These are phyloP conservation scores for Aquilaria sinensis DNA, from an alignment of 345 rosid genomes.

Conservation along the genomic window DNA sequence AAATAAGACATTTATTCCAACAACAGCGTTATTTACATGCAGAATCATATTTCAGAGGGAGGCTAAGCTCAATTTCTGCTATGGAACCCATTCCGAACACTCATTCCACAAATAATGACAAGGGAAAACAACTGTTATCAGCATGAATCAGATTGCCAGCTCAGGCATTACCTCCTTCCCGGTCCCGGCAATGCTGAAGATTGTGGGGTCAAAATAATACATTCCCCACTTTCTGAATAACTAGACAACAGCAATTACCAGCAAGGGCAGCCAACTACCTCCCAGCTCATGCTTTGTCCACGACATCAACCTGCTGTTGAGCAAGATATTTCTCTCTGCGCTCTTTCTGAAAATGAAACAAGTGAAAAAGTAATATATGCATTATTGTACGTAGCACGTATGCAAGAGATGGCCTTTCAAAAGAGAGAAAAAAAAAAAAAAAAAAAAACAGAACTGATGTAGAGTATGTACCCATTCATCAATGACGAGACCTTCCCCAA, in stretches of 20 bases:
- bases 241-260: conserved; percentile 1
- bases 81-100: too few relatives aligned
- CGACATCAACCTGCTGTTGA: conserved; percentile 64
- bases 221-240: background rate
- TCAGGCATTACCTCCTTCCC: background rate
- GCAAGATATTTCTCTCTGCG: conserved; percentile 95
- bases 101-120: conserved; percentile 14
- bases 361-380: background rate
- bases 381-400: too few relatives aligned
- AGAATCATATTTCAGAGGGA: too few relatives aligned
- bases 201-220: conserved; percentile 3
- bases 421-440: background rate
- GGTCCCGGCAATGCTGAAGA: conserved; percentile 4
- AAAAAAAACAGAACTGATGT: background rate
- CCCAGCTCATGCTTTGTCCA: conserved; percentile 19
- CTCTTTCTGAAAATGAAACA: conserved; percentile 55
- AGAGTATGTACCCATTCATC: conserved; percentile 80
- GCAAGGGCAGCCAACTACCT: background rate
- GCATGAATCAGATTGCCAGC: conserved; percentile 1
- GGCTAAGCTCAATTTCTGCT: too few relatives aligned
- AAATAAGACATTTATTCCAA: too few relatives aligned
- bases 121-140: background rate
- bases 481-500: conserved; percentile 93
- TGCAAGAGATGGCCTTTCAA: background rate
- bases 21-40: too few relatives aligned